Conservation (phyloP, 805 yeast species). For the Ogataea zsoltii region DNA sequence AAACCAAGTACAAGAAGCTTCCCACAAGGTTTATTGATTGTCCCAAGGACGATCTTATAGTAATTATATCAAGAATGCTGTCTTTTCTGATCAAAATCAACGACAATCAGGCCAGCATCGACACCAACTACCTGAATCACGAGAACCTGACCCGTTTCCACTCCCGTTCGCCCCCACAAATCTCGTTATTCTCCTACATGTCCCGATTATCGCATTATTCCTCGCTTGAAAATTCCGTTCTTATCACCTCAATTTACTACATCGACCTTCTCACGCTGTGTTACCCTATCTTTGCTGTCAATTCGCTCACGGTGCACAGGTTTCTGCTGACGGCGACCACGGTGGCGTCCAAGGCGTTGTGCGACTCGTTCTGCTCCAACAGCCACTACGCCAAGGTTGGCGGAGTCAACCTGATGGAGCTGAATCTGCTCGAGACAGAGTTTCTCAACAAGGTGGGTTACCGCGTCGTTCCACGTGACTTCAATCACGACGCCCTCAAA, state of each 20-base stretch:
- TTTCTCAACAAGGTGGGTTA: slow-evolving; percentile 79
- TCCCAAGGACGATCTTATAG: slow-evolving; percentile 67
- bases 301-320: slow-evolving; percentile 91
- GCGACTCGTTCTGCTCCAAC: slow-evolving; percentile 93
- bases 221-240: slow-evolving; percentile 78
- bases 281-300: slow-evolving; percentile 77
- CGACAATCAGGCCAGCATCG: slow-evolving; percentile 46
- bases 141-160: slow-evolving; percentile 80
- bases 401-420: slow-evolving; percentile 80
- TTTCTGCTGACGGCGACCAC: slow-evolving; percentile 88
- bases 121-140: slow-evolving; percentile 34
- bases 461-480: slow-evolving; percentile 63
- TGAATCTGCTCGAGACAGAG: slow-evolving; percentile 86
- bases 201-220: slow-evolving; percentile 80
- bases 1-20: slow-evolving; percentile 24
- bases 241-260: slow-evolving; percentile 82
- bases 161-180: slow-evolving; percentile 88
- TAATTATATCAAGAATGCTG: slow-evolving; percentile 77
- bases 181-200: slow-evolving; percentile 76
- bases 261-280: slow-evolving; percentile 81
- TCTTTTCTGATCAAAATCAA: slow-evolving; percentile 72
- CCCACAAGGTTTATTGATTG: slow-evolving; percentile 64
- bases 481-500: slow-evolving; percentile 34
- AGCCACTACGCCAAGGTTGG: slow-evolving; percentile 95
- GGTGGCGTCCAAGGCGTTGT: slow-evolving; percentile 84